Percentiles rank a stretch among this genome's conserved stretches.
These are phyloP conservation scores for Fusarium sp. DNA, from an alignment of 2,329 filamentous ascomycete species.

Conservation along the genomic window DNA sequence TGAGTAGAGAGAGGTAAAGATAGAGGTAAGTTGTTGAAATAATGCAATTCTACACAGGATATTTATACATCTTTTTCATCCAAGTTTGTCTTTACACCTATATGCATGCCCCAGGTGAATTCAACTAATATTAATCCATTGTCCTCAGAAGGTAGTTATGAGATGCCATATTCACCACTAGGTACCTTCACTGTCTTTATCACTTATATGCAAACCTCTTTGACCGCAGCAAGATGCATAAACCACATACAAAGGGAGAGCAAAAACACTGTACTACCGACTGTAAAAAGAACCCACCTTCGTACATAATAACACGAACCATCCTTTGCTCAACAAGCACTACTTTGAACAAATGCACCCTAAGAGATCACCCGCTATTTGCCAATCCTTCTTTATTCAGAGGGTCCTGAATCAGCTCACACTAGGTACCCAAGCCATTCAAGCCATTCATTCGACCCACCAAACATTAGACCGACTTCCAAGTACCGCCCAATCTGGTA, in stretches of 20 bases:
- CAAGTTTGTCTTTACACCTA: conserved; percentile 3
- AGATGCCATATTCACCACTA: not conserved
- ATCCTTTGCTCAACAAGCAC: conserved; percentile 3
- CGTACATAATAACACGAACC: not conserved
- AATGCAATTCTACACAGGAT: not conserved
- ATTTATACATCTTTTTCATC: conserved; percentile 21
- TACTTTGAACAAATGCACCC: conserved; percentile 2
- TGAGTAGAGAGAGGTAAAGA: conserved; percentile 1
- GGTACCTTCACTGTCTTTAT: conserved; percentile 4
- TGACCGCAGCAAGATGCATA: conserved; percentile 9
- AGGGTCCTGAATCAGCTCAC: conserved; percentile 34
- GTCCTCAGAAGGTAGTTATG: not conserved
- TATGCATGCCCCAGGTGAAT: not conserved
- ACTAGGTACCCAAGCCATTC: too few species aligned
- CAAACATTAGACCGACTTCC: conserved; percentile 22
- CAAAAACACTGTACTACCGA: not conserved
- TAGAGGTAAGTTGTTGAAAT: not conserved
- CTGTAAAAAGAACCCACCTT: not conserved
- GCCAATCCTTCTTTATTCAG: conserved; percentile 31
- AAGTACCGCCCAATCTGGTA: conserved; percentile 24
- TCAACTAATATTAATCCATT: not conserved
- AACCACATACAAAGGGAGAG: conserved; percentile 12
- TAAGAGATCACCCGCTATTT: conserved; percentile 24
- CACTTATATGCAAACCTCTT: conserved; percentile 3
- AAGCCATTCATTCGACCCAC: conserved; percentile 20